These are phyloP conservation scores for Candida ascalaphidarum DNA, from an alignment of 805 yeast species.

Conservation along the genomic window DNA sequence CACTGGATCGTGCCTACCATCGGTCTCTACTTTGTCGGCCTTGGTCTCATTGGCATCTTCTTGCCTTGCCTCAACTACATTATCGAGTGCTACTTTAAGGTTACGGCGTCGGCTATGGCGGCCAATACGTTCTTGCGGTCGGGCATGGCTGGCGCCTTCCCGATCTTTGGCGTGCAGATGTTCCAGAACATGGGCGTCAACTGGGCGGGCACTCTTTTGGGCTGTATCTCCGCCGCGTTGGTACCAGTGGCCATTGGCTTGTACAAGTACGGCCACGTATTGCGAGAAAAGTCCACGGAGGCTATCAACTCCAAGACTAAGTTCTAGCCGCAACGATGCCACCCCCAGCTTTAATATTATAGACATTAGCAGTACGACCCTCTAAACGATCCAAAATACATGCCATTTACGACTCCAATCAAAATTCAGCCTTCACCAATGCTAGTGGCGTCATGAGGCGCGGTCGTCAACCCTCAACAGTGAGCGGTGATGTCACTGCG, in stretches of 20 bases:
- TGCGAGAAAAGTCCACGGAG: constrained; percentile 53
- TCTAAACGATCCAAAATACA: too few relatives aligned
- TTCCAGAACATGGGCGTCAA: constrained; percentile 58
- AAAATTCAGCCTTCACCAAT: too few relatives aligned
- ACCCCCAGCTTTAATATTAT: too few relatives aligned
- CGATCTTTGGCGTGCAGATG: constrained; percentile 66
- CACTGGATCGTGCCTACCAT: constrained; percentile 45
- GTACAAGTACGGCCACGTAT: constrained; percentile 32
- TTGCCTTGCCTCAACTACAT: constrained; percentile 64
- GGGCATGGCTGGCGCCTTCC: constrained; percentile 55
- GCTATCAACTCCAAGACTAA: too few relatives aligned
- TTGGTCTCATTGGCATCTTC: constrained; percentile 62
- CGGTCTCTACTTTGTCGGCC: constrained; percentile 52
- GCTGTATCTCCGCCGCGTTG: constrained; percentile 48
- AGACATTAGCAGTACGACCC: too few relatives aligned
- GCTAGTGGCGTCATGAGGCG: too few relatives aligned
- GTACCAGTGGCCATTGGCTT: constrained; percentile 66
- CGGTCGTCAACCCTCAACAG: too few relatives aligned
- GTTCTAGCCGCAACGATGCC: too few relatives aligned
- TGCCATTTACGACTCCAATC: too few relatives aligned
- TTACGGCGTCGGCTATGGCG: constrained; percentile 54
- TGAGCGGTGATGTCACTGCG: too few relatives aligned
- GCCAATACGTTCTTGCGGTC: constrained; percentile 61
- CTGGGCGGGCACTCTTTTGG: constrained; percentile 74
- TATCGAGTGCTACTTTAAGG: constrained; percentile 58